Percentiles rank a stretch among this genome's conserved stretches.
These are phyloP conservation scores for Chaetomidium leptoderma DNA, from an alignment of 495 filamentous ascomycete genomes.

Conservation along the genomic window DNA sequence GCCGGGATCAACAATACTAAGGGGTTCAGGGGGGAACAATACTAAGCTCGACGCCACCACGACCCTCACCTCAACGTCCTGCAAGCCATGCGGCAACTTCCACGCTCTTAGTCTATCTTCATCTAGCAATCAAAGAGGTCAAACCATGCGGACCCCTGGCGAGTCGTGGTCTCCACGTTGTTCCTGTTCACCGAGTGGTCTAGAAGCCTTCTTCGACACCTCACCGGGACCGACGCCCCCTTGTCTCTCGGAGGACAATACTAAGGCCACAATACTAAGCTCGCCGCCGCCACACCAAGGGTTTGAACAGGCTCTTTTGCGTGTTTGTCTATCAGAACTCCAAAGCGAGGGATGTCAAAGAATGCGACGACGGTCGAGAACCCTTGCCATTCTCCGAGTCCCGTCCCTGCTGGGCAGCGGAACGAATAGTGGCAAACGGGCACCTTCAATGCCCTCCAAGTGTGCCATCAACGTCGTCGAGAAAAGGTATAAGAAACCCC, in stretches of 20 bases:
- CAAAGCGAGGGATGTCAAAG: slow-evolving; percentile 12
- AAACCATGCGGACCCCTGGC: background rate
- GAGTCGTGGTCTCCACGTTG: background rate
- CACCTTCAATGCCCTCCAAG: background rate
- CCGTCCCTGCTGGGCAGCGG: background rate
- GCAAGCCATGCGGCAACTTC: background rate
- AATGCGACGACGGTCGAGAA: background rate
- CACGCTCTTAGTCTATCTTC: background rate
- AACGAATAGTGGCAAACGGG: slow-evolving; percentile 1
- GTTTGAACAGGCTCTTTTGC: background rate
- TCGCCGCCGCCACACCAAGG: background rate
- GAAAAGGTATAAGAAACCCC: slow-evolving; percentile 24
- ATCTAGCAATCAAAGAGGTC: slow-evolving; percentile 7
- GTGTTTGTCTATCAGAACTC: slow-evolving; percentile 5
- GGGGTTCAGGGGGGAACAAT: slow-evolving; percentile 24
- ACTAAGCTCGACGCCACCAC: slow-evolving; percentile 22
- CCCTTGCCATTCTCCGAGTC: slow-evolving; percentile 2
- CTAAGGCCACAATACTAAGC: slow-evolving; percentile 32
- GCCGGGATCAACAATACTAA: slow-evolving; percentile 30
- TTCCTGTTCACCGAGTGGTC: background rate
- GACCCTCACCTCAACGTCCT: background rate
- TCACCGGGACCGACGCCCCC: background rate
- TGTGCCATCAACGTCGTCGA: background rate
- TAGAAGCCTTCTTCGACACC: background rate
- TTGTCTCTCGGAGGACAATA: slow-evolving; percentile 26